Evolutionary conservation across 345 rosid species (phyloP), one percentile per base, ranked within the genome.

Genomic region (Aquilaria yunnanensis): DNA sequence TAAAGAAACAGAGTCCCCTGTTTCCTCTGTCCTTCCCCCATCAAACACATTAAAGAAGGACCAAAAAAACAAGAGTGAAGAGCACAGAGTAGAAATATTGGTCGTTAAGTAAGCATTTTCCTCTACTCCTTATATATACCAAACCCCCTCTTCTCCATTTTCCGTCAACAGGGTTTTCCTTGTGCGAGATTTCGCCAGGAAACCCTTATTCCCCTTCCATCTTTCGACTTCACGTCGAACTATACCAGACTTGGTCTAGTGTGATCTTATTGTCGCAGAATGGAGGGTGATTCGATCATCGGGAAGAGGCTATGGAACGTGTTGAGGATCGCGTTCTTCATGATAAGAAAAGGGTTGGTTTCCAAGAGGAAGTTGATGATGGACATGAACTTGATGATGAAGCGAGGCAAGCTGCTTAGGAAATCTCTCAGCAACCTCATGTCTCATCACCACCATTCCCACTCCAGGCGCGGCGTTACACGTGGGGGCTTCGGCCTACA

Each of bases 331-430:
- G 72, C 77, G 14, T 67, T 78, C 68, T 74, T 78, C 54, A 80
- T 83, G 85, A 59, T 80, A 43, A 70, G 83, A 47, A 80, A 83
- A 62, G 83, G 83, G 12, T 10, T 83, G 56, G 12, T 64, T 4
- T 75, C 83, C 0, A 83, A 83, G 77, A 68, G 85, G 66, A 83
- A 74, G 80, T 29, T 83, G 68, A 74, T 83, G 49, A 72, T 83
- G 85, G 88, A 80, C 69, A 70, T 78, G 75, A 83, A 83, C 69
- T 47, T 83, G 62, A 78, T 83, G 83, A 37, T 37, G 43, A 37
- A 37, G 43, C 5, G 43, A 37, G 81, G 88, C 23, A 80, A 78
- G 63, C 60, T 83, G 14, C 13, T 77, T n/a, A 68, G 78, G 49
- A 80, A 78, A 53, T 76, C 81, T 12, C 33, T 83, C 1, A 60